A percentile compares a stretch with the other conserved stretches of the same genome.
phyloP scores from a whole-genome alignment of 139 green algal genomes.

The Chlamydomonas applanata region DNA sequence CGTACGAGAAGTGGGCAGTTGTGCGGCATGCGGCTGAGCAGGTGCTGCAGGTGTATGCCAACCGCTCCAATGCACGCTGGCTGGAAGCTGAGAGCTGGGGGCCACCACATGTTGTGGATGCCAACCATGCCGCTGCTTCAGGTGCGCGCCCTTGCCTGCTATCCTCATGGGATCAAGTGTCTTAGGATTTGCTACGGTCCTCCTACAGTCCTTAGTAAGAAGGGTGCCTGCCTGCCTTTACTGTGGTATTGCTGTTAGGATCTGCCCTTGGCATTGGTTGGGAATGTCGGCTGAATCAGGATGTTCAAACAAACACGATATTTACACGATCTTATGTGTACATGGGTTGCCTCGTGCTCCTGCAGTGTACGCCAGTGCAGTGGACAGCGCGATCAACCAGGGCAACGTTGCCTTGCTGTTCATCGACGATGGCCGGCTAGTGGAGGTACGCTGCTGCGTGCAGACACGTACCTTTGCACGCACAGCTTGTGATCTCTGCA shows the following conservation, averaged over 20 bases:
- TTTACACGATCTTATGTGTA: no score
- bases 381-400: constrained; percentile 26
- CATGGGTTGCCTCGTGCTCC: neutral
- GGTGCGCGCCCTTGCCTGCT: constrained; percentile 9
- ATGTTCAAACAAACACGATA: no score
- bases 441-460: no score
- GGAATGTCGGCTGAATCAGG: no score
- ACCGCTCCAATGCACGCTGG: constrained; percentile 33
- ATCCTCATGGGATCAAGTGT: no score
- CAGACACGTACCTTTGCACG: no score
- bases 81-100: constrained; percentile 31
- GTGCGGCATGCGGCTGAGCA: constrained; percentile 20
- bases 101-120: constrained; percentile 26
- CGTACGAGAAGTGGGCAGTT: constrained; percentile 18
- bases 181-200: no score
- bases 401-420: constrained; percentile 31
- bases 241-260: no score
- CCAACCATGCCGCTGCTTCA: constrained; percentile 1
- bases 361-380: constrained; percentile 32
- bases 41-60: constrained; percentile 39
- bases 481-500: no score
- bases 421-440: constrained; percentile 40
- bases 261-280: no score
- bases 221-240: no score
- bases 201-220: no score